Evolutionary conservation across 202 grass and related monocot genomes (phyloP).

Genomic region (Bolboschoenoplectus hybrid): DNA sequence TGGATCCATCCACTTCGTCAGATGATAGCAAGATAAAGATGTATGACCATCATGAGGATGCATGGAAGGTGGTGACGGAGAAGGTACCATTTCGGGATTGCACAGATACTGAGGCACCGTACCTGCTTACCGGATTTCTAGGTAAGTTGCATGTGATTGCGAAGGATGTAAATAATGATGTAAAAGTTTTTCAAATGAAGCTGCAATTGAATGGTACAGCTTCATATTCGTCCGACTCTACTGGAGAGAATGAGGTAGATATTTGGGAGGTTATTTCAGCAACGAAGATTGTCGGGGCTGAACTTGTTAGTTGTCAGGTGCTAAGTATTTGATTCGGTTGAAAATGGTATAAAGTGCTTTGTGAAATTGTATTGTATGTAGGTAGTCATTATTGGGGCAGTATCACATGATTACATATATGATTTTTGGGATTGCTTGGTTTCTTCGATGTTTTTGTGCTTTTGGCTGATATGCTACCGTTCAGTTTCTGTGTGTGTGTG

Average conservation of each 20-base stretch:
- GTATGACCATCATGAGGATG: conserved; percentile 67
- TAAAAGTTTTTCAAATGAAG: conserved; percentile 51
- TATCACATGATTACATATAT: conserved; percentile 23
- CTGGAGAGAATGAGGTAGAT: conserved; percentile 41
- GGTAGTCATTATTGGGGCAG: conserved; percentile 26
- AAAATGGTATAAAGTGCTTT: conserved; percentile 19
- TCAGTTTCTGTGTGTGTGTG: neutral
- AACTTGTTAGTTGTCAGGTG: conserved; percentile 75
- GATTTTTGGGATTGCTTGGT: neutral
- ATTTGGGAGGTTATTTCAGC: conserved; percentile 61
- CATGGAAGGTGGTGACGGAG: conserved; percentile 59
- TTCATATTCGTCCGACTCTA: conserved; percentile 17
- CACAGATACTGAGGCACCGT: conserved; percentile 50
- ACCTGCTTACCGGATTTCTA: conserved; percentile 59
- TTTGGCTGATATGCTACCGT: neutral
- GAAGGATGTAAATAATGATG: conserved; percentile 51
- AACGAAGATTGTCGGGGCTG: conserved; percentile 51
- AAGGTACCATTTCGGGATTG: conserved; percentile 59
- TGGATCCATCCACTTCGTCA: conserved; percentile 66
- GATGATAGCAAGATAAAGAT: conserved; percentile 64
- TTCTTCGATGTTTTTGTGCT: neutral
- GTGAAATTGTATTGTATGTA: neutral
- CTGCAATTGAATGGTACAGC: neutral
- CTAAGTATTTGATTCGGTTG: conserved; percentile 54
- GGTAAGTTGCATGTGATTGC: conserved; percentile 75